Base-by-base conservation (phyloP, 768 basidiomycete species). In the Russula sp. region DNA sequence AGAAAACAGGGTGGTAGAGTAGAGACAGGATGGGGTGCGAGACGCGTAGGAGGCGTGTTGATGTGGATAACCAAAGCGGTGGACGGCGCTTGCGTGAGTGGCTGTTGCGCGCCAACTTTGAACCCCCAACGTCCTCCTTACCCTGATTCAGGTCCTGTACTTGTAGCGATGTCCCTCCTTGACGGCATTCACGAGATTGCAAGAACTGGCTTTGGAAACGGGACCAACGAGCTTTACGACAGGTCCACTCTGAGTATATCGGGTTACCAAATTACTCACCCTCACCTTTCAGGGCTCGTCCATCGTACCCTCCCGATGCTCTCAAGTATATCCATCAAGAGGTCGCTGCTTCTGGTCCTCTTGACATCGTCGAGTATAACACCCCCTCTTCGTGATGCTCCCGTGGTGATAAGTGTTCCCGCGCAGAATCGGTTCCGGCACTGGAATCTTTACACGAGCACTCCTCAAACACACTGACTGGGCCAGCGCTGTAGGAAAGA, bases 401-500 rank as follows among this genome's bases (percentile, higher is more conserved):
- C 39, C 16, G 36, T 32, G 39, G 13, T 29, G 11, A 36, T 46
- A 22, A 41, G 29, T 29, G 58, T 39, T 39, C 16, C 55, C 50
- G 58, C 50, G 58, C 65, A 93, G 90, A 69, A 80, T 91, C 36
- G 93, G 92, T 11, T 76, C 87, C 6, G 93, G 93, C 29, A 94
- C 92, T 2, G 93, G 93, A 14, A 84, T 97, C 58, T 96, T 94
- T 72, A 91, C 93, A 11, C 83, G 91, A 10, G 86, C 91, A 3
- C 72, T 96, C 25, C 76, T 95, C 43, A 80, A 82, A 7, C 81
- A 90, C 71, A 76, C 78, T 18, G 79, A 77, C 42, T 85, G 81
- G 81, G 67, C 79, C 18, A 69, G 72, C 46, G 71, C 69, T 59
- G 76, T 93, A 51, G 75, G 75, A 34, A 72, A 78, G 49, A 71